Percentiles rank a stretch among this genome's conserved stretches.
Evolutionary conservation across 768 basidiomycete species (phyloP).

Genomic region (Macrocybe gigantea): DNA sequence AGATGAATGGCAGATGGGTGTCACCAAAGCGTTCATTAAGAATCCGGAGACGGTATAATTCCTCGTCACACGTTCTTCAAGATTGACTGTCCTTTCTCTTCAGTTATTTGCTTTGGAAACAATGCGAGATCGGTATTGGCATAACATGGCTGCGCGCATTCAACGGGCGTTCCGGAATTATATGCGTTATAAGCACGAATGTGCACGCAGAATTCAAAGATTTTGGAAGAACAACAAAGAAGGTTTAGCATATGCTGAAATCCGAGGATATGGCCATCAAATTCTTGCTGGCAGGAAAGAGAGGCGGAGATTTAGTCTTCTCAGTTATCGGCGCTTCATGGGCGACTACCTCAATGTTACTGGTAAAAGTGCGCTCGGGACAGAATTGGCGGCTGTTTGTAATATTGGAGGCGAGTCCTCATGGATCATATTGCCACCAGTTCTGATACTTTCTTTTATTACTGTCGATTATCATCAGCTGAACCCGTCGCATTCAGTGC

Average conservation of each 20-base stretch:
- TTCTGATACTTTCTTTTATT: background rate
- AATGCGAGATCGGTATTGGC: slow-evolving; percentile 99
- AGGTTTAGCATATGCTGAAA: slow-evolving; percentile 78
- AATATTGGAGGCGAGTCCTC: slow-evolving; percentile 54
- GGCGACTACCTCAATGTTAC: slow-evolving; percentile 96
- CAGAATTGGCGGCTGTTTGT: slow-evolving; percentile 67
- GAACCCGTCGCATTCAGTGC: slow-evolving; percentile 85
- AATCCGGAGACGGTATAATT: slow-evolving; percentile 88
- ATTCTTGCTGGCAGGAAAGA: slow-evolving; percentile 90
- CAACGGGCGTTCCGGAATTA: slow-evolving; percentile 97
- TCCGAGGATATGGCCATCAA: slow-evolving; percentile 94
- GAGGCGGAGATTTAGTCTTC: slow-evolving; percentile 84
- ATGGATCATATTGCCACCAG: background rate
- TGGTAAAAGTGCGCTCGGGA: slow-evolving; percentile 71
- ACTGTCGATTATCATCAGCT: slow-evolving; percentile 26
- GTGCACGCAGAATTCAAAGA: slow-evolving; percentile 89
- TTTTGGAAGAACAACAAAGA: slow-evolving; percentile 99
- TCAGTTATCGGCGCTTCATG: slow-evolving; percentile 91
- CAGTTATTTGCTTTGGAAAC: slow-evolving; percentile 97
- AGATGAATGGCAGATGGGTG: slow-evolving; percentile 99
- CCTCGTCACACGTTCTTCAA: background rate
- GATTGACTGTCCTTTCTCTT: slow-evolving; percentile 5
- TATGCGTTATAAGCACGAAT: slow-evolving; percentile 92
- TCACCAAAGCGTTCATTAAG: slow-evolving; percentile 98
- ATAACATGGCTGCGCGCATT: slow-evolving; percentile 97